Evolutionary conservation across 768 basidiomycete species (phyloP), one percentile per base, ranked within the genome.

Genomic region (Chalciporus piperatus): DNA sequence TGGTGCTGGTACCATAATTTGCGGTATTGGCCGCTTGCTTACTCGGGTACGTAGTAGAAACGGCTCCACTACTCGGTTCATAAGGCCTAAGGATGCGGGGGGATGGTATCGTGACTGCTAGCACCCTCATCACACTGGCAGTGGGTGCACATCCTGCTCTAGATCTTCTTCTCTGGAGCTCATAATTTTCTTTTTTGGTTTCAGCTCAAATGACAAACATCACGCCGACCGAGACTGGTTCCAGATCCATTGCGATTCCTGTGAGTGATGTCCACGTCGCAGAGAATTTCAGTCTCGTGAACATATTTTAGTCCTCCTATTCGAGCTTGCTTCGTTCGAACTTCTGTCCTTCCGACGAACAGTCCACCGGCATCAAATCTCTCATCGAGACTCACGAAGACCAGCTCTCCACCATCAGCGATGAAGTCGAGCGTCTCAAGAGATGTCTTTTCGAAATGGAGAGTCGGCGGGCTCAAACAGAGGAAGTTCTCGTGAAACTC

Each of bases 331-430:
- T 59, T 30, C 25, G 30, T 13, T 59, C 59, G 47, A 64, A 65
- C 37, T 6, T 43, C 3, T 60, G 47, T 45, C 59, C 65, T 25
- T 51, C 51, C 10, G 38, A 35, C 17, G 27, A 59, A 33, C 33
- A 47, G n/a, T 45, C 42, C 5, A 35, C 23, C 33, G 32, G 20
- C 19, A 51, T 64, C 49, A 50, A 50, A 2, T 40, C 48, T 4
- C 62, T 64, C 45, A 56, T 62, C 20, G 41, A 47, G n/a, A 37
- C 41, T 14, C 56, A 59, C 27, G 49, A 64, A 25, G n/a, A 7
- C 16, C 52, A 64, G 4, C 57, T 64, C 20, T n/a, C 32, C 19
- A 14, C 38, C 13, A 35, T 61, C 48, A 55, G 50, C 48, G 41
- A 32, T 13, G 46, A 64, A 13, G 35, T 54, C 16, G 33, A 30